Conservation (phyloP, 2,329 filamentous ascomycete genomes). For the Cladosporium sp. region DNA sequence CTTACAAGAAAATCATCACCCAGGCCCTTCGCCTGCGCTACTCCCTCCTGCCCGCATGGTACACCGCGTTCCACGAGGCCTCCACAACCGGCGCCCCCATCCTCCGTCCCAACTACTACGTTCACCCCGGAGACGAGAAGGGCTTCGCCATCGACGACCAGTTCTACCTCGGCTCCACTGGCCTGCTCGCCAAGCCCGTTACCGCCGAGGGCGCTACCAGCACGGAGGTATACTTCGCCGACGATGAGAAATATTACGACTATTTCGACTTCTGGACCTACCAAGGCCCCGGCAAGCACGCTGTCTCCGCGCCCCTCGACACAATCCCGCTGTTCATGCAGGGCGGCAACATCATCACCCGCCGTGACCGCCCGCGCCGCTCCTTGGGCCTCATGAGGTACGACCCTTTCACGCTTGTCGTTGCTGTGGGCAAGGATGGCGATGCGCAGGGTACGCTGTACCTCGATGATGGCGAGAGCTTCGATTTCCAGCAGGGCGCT, state of each 20-base stretch:
- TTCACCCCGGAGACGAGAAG: constrained; percentile 75
- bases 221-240: constrained; percentile 78
- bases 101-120: constrained; percentile 86
- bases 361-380: constrained; percentile 79
- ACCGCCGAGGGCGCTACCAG: constrained; percentile 67
- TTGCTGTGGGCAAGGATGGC: constrained; percentile 62
- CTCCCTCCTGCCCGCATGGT: constrained; percentile 85
- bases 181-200: constrained; percentile 87
- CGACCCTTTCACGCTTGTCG: constrained; percentile 89
- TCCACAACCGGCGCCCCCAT: constrained; percentile 78
- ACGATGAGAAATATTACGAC: constrained; percentile 86
- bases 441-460: constrained; percentile 80
- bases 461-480: constrained; percentile 88
- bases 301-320: constrained; percentile 70
- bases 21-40: constrained; percentile 85
- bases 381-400: constrained; percentile 85
- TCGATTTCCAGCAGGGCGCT: constrained; percentile 76
- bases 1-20: constrained; percentile 79
- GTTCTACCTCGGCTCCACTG: constrained; percentile 81
- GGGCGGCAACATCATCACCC: constrained; percentile 84
- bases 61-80: constrained; percentile 91
- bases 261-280: constrained; percentile 84
- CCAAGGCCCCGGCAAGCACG: constrained; percentile 65
- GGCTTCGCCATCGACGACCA: constrained; percentile 91
- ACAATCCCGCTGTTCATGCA: constrained; percentile 87